phyloP scores from a whole-genome alignment of 768 basidiomycete species.

The Boletellus ananas region DNA sequence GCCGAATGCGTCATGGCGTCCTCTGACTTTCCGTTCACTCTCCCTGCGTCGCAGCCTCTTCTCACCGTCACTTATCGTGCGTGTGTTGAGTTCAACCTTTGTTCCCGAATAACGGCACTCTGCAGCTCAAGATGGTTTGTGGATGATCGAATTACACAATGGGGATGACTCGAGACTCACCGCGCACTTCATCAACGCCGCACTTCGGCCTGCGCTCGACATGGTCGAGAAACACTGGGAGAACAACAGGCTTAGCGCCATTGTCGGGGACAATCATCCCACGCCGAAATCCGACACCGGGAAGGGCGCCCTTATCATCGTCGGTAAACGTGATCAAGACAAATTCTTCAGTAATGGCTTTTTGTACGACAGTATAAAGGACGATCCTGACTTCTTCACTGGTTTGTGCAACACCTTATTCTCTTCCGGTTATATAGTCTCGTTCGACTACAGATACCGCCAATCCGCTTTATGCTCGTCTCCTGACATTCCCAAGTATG shows the following conservation, averaged over 20 bases:
- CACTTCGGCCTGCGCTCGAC: constrained; percentile 67
- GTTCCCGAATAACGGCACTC: not conserved
- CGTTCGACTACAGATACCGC: constrained; percentile 50
- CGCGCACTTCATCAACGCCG: constrained; percentile 50
- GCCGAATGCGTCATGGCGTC: constrained; percentile 1
- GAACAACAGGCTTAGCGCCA: constrained; percentile 43
- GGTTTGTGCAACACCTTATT: constrained; percentile 36
- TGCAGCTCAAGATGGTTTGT: constrained; percentile 48
- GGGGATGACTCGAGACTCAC: constrained; percentile 72
- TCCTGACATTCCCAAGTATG: constrained; percentile 77
- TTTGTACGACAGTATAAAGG: constrained; percentile 50
- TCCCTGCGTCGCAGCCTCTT: constrained; percentile 50
- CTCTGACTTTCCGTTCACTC: constrained; percentile 35
- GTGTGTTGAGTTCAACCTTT: constrained; percentile 9
- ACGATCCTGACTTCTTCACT: constrained; percentile 63
- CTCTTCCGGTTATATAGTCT: not conserved
- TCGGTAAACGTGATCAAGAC: constrained; percentile 70
- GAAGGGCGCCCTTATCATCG: constrained; percentile 70
- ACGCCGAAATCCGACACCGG: constrained; percentile 34
- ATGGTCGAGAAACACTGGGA: constrained; percentile 72
- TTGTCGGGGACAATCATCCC: constrained; percentile 40
- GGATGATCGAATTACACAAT: constrained; percentile 81
- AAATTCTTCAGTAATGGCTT: constrained; percentile 91
- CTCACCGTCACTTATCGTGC: constrained; percentile 68
- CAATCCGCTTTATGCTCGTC: constrained; percentile 65